Conservation (phyloP, 208 protist genomes). For the Acanthamoeba sp. region DNA sequence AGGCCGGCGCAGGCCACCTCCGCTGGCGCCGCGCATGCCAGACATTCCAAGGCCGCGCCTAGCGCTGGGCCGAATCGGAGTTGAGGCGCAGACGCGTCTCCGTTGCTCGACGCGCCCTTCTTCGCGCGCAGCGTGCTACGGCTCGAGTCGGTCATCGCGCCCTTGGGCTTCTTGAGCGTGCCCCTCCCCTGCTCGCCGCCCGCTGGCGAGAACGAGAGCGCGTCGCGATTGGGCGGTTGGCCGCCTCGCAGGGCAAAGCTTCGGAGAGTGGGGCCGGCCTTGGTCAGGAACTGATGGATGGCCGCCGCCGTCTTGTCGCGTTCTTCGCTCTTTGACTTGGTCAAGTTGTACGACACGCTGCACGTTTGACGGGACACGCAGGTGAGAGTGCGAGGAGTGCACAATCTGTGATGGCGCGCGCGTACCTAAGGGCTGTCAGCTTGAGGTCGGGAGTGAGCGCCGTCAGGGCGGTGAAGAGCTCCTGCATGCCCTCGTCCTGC, state of each 20-base stretch:
- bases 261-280: background rate
- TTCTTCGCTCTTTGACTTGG: background rate
- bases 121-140: background rate
- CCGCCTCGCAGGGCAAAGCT: background rate
- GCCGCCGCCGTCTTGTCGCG: background rate
- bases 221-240: background rate
- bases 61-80: background rate
- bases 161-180: background rate
- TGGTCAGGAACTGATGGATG: background rate
- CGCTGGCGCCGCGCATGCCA: background rate
- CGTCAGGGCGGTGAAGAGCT: background rate
- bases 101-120: background rate
- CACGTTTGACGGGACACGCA: background rate
- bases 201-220: background rate
- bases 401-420: too few species aligned
- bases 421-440: background rate
- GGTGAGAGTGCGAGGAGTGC: too few species aligned
- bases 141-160: background rate
- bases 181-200: background rate
- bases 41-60: background rate
- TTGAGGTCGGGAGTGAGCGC: background rate
- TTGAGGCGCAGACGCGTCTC: background rate
- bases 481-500: conserved; percentile 2
- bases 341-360: background rate
- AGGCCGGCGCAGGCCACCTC: background rate